Base-by-base conservation (phyloP, 1,284 basidiomycete genomes). In the Cryptococcus hybrid region DNA sequence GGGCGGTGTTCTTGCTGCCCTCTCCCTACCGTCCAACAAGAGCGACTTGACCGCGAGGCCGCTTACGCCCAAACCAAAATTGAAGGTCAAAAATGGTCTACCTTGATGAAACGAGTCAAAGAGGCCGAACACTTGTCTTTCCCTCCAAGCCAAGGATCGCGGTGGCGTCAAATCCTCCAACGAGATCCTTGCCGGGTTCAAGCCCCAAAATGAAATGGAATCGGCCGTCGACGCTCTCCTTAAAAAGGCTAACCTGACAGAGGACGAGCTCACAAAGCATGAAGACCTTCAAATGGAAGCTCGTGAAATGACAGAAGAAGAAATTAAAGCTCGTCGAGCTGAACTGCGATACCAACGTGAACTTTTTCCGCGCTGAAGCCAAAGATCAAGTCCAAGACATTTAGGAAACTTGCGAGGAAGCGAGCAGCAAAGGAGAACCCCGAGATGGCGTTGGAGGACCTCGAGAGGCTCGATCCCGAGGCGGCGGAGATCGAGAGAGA, bases 301-400 rank as follows among this genome's bases (percentile, higher is more conserved):
- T 2, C 73, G 76, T 57, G 84, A 90, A 61, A 82, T 96, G 34
- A 85, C 85, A 1, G 82, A 89, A 2, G 90, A 92, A 71, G 92
- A 96, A 73, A 88, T 94, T 43, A 83, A 85, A 2, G 83, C 85
- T 6, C 86, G 94, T 0, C 86, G 91, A 1, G 84, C 83, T 1
- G 90, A 94, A 70, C 83, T 98, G 12, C 84, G 90, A 13, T 84
- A 86, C 68, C 92, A 92, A 84, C 86, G 95, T 37, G 93, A 97
- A 67, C 82, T 98, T 94, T 82, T 97, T 96, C 80, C 86, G 94
- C 3, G 92, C 91, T 0, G 94, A 99, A 69, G 82, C 86, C 42
- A 95, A 95, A 74, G 80, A 98, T 99, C 80, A 98, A 99, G 82
- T 90, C 87, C 76, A 97, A 95, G 78, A 86, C 91, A 3, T 98